Evolutionary conservation across 306 rosid genomes (phyloP).

Genomic region (Aeschynomene evenia): DNA sequence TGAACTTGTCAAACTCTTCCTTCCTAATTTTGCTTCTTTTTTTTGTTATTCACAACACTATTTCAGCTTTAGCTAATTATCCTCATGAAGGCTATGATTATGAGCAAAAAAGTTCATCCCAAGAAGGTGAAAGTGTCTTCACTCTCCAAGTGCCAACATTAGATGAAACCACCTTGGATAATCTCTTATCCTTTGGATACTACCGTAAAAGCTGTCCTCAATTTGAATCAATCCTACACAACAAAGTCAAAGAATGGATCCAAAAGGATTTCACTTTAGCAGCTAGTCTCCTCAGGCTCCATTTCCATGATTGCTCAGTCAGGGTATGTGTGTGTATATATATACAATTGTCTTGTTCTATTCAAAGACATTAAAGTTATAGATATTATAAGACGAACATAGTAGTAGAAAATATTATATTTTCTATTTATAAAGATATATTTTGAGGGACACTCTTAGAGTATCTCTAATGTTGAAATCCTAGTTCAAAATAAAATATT

Average conservation of each 20-base stretch:
- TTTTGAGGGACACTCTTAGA: too few species aligned
- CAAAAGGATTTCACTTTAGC: conserved; percentile 54
- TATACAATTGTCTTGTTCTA: too few species aligned
- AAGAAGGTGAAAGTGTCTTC: conserved; percentile 26
- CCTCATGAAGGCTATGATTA: conserved; percentile 12
- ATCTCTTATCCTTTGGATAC: conserved; percentile 51
- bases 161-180: conserved; percentile 39
- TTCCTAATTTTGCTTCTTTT: conserved; percentile 35
- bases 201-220: conserved; percentile 61
- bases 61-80: conserved; percentile 35
- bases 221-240: conserved; percentile 55
- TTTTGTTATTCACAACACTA: conserved; percentile 26
- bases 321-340: conserved; percentile 41
- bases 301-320: conserved; percentile 81
- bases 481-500: too few species aligned
- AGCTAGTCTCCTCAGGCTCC: conserved; percentile 72
- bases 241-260: conserved; percentile 58
- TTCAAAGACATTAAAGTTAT: too few species aligned
- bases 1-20: conserved; percentile 24
- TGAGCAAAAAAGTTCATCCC: conserved; percentile 8
- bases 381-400: too few species aligned
- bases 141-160: conserved; percentile 46
- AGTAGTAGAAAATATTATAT: too few species aligned
- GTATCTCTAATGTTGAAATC: too few species aligned
- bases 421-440: too few species aligned